Percentiles rank a stretch among this genome's conserved stretches.
These are phyloP conservation scores for Scutellaria minor DNA, from an alignment of 257 asterid genomes.

Conservation along the genomic window DNA sequence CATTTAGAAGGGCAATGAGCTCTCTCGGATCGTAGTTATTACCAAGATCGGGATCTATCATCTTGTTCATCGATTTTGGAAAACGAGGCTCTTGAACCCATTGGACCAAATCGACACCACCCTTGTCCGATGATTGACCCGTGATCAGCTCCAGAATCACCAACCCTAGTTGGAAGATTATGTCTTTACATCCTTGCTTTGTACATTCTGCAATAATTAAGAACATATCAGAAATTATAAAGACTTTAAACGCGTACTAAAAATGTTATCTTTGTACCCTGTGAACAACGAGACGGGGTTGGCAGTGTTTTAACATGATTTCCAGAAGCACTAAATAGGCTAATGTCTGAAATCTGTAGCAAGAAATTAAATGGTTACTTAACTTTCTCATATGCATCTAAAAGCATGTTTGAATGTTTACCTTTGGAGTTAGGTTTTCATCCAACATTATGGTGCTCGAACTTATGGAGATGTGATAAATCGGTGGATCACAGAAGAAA, in stretches of 20 bases:
- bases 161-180: constrained; percentile 82
- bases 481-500: constrained; percentile 91
- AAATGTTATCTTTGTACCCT: constrained; percentile 43
- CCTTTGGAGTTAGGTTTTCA: constrained; percentile 83
- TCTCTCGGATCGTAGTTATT: constrained; percentile 64
- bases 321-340: constrained; percentile 49
- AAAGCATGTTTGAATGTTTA: constrained; percentile 22
- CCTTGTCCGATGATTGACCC: constrained; percentile 81
- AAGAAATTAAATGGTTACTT: constrained; percentile 21
- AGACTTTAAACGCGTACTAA: background rate
- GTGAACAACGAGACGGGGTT: constrained; percentile 46
- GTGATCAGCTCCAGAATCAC: constrained; percentile 86
- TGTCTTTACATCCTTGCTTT: constrained; percentile 52
- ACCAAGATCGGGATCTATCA: constrained; percentile 93
- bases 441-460: constrained; percentile 88
- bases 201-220: constrained; percentile 48
- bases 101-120: constrained; percentile 63
- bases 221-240: constrained; percentile 17
- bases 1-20: constrained; percentile 64
- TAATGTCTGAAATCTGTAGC: constrained; percentile 70
- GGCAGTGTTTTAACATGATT: constrained; percentile 32
- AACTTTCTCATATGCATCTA: background rate
- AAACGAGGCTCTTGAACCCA: constrained; percentile 73
- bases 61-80: constrained; percentile 62
- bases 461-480: constrained; percentile 65